Evolutionary conservation across 805 yeast species (phyloP).

Genomic region (Yamadazyma scolyti): DNA sequence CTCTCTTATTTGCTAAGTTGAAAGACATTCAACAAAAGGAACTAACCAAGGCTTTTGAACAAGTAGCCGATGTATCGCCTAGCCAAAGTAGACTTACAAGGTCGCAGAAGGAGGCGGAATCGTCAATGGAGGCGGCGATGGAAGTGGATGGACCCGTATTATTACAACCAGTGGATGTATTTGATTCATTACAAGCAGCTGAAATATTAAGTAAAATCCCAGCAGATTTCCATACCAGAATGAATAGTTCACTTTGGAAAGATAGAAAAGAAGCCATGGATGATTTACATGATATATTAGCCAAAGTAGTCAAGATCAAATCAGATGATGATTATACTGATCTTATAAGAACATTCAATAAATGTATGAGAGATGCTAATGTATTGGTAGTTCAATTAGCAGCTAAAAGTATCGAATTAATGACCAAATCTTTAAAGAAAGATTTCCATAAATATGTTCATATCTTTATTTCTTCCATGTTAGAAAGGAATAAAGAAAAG

Average conservation of each 20-base stretch:
- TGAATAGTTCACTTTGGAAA: slow-evolving; percentile 78
- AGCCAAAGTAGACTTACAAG: slow-evolving; percentile 55
- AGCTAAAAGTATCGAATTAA: slow-evolving; percentile 55
- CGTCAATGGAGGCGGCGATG: slow-evolving; percentile 8
- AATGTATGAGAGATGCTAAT: slow-evolving; percentile 83
- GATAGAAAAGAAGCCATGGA: slow-evolving; percentile 85
- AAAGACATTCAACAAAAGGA: slow-evolving; percentile 94
- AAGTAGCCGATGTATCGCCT: slow-evolving; percentile 36
- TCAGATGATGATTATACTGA: slow-evolving; percentile 59
- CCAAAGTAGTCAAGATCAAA: slow-evolving; percentile 52
- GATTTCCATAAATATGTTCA: slow-evolving; percentile 53
- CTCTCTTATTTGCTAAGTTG: slow-evolving; percentile 60
- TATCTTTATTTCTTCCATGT: slow-evolving; percentile 53
- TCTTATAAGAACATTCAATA: slow-evolving; percentile 60
- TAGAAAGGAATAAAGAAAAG: slow-evolving; percentile 87
- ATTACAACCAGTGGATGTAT: slow-evolving; percentile 50
- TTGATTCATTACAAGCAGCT: slow-evolving; percentile 66
- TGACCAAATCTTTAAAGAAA: slow-evolving; percentile 64
- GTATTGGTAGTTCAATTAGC: slow-evolving; percentile 81
- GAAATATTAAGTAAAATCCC: slow-evolving; percentile 69
- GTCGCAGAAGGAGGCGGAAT: slow-evolving; percentile 28
- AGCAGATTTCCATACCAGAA: slow-evolving; percentile 47
- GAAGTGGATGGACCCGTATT: slow-evolving; percentile 27
- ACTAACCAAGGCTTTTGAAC: slow-evolving; percentile 63
- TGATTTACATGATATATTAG: slow-evolving; percentile 46